Evolutionary conservation across 2,329 filamentous ascomycete genomes (phyloP), one percentile per base, ranked within the genome.

Genomic region (Penicillium polonicum): DNA sequence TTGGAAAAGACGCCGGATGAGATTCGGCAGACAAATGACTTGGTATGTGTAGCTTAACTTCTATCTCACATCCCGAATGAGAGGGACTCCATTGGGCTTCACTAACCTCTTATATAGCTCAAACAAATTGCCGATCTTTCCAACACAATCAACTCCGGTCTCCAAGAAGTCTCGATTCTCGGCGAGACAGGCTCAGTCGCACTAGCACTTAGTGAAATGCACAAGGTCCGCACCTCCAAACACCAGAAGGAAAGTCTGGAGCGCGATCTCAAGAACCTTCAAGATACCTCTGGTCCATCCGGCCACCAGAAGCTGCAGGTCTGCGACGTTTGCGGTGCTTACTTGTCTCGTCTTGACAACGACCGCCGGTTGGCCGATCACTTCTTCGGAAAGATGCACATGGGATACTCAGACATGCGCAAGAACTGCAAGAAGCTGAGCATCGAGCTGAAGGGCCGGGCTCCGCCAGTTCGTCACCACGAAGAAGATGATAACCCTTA

Each of bases 301-400:
- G 94, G 94, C 19, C 94, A 99, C 76, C 94, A 99, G 80, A 99
- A 99, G 75, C 82, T 99, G 41, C 94, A 99, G 74, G 94, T 99
- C 46, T 99, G 94, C 82, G 94, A 99, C 76, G 94, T 97, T 1
- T 99, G 94, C 75, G 94, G 94, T 61, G 94, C 94, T 6, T 99
- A 97, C 74, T 83, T 99, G 38, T 92, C 88, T 61, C 81, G 94
- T 23, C 83, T 99, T 33, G 94, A 99, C 73, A 99, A 99, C 72
- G 94, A 99, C 74, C 85, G 94, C 36, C 84, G 94, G 31, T 76
- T 99, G 71, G 94, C 94, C 21, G 94, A 99, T 73, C 94, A 99
- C 75, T 99, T 99, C 73, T 97, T 97, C 76, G 94, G 94, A 23
- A 99, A 99, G 82, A 99, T 99, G 94, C 94, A 99, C 72, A 79